Percentiles rank a stretch among this genome's conserved stretches.
phyloP scores from a whole-genome alignment of 805 yeast genomes.

The Cyberlindnera saturnus region DNA sequence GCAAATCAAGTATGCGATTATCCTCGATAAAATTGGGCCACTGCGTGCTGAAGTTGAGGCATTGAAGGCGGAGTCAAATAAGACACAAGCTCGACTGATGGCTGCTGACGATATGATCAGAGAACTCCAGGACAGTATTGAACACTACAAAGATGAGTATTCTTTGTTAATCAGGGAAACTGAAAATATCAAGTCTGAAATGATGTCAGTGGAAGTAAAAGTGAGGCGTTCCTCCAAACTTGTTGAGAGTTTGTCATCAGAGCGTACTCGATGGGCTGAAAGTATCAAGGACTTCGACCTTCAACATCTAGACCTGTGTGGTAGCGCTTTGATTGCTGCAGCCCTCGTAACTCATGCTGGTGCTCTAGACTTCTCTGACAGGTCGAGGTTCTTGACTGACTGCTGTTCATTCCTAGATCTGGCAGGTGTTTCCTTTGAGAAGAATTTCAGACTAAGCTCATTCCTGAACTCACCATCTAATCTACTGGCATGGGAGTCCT shows the following conservation, averaged over 20 bases:
- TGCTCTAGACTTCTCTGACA: slow-evolving; percentile 39
- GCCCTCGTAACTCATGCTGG: slow-evolving; percentile 62
- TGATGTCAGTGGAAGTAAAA: slow-evolving; percentile 52
- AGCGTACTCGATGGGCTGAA: slow-evolving; percentile 68
- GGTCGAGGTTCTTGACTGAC: slow-evolving; percentile 29
- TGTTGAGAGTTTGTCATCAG: slow-evolving; percentile 57
- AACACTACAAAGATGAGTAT: slow-evolving; percentile 58
- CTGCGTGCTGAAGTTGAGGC: slow-evolving; percentile 54
- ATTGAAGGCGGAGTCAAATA: slow-evolving; percentile 54
- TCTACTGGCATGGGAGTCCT: slow-evolving; percentile 42
- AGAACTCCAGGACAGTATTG: slow-evolving; percentile 69
- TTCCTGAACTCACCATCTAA: slow-evolving; percentile 37
- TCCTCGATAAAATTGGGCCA: slow-evolving; percentile 70
- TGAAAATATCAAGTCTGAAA: slow-evolving; percentile 68
- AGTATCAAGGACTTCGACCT: slow-evolving; percentile 46
- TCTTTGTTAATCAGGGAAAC: slow-evolving; percentile 72
- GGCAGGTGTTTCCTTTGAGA: slow-evolving; percentile 35
- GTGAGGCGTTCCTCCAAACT: slow-evolving; percentile 58
- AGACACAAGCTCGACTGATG: slow-evolving; percentile 58
- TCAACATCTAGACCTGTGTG: slow-evolving; percentile 45
- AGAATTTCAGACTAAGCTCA: slow-evolving; percentile 27
- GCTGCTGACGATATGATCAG: slow-evolving; percentile 79
- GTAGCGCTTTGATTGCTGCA: slow-evolving; percentile 61
- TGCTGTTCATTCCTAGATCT: slow-evolving; percentile 34
- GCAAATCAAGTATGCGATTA: slow-evolving; percentile 70